Base-by-base conservation (phyloP, 2,329 filamentous ascomycete species). In the Trichoderma oligosporum region DNA sequence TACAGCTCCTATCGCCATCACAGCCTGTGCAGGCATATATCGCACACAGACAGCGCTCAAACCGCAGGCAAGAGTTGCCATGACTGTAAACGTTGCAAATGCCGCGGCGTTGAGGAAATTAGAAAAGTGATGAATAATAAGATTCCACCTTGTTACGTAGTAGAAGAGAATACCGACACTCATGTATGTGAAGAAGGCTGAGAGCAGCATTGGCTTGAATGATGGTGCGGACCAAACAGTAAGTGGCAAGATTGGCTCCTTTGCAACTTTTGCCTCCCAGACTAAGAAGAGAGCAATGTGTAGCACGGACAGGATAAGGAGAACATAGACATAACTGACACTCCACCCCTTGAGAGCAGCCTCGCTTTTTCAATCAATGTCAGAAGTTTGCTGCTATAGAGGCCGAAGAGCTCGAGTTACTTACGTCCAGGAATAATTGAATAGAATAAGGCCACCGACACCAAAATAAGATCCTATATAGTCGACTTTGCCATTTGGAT, bases 161-260 rank as follows among this genome's bases (percentile, higher is more conserved):
- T 44, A 54, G 29, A 54, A 20, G 29, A 54, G 38, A 4, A 54
- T 54, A 2, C 49, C 49, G 11, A 27, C 31, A 29, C 49, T 54
- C 49, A 54, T 54, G 44, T 42, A 54, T 5, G 49, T 54, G 39
- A 54, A 54, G 39, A 54, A 54, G 9, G 49, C 49, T 9, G 49
- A 44, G 9, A 54, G 38, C 14, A 54, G 20, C 49, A 54, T 54
- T 4, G 49, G 49, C 49, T 54, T 54, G 20, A 54, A 54, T 7
- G 49, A 54, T 9, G 39, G 49, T 2, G 49, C 49, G 11, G 49
- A 44, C 49, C 49, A 54, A 16, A 54, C 49, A 3, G 49, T 18
- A 44, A 54, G 39, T 0, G 49, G 49, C 7, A 54, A 7, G 11
- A 54, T 45, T 1, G 49, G 49, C 1, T 54, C 38, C 39, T 44